Conservation (phyloP, 208 protist genomes). For the Trichomonas gallinae region DNA sequence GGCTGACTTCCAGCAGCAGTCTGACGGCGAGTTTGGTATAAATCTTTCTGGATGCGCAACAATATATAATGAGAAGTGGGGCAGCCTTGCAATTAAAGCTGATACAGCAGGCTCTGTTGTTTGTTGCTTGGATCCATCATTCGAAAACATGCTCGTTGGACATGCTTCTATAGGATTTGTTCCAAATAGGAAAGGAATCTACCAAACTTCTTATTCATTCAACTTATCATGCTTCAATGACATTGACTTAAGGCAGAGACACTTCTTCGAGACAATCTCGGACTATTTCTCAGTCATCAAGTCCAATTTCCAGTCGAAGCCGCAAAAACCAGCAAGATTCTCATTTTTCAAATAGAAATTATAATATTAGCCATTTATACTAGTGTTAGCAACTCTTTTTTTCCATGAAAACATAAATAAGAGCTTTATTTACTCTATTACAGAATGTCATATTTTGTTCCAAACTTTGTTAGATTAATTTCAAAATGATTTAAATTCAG, state of each 20-base stretch:
- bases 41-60: neutral
- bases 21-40: neutral
- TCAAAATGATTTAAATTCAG: no score
- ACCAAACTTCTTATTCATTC: neutral
- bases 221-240: neutral
- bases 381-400: no score
- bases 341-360: neutral
- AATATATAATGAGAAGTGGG: neutral
- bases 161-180: neutral
- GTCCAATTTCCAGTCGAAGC: neutral
- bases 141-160: neutral
- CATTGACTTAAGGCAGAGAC: neutral
- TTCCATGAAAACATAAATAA: no score
- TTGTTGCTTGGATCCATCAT: neutral
- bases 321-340: neutral
- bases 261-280: neutral
- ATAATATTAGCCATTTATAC: no score
- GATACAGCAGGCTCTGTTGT: neutral
- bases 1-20: neutral
- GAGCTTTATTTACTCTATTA: no score
- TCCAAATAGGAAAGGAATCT: neutral
- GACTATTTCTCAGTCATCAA: neutral
- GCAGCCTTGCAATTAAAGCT: neutral
- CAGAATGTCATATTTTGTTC: no score
- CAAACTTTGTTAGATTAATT: no score